Evolutionary conservation across 345 rosid genomes (phyloP), one percentile per base, ranked within the genome.

Genomic region (Erysimum cheiranthoides): DNA sequence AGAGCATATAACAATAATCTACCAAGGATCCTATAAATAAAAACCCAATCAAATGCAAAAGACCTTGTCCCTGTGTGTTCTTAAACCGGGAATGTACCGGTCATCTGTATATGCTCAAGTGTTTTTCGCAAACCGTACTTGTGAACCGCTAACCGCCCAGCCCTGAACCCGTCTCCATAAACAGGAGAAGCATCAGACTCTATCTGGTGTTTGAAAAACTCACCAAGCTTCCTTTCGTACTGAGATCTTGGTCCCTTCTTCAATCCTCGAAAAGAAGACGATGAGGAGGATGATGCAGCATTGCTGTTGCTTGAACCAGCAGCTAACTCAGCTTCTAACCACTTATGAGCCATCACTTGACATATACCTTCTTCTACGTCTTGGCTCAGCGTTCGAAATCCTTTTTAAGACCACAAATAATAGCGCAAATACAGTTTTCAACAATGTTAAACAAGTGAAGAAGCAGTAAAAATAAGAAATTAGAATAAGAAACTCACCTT

Each of bases 321-420:
- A 53, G 69, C 68, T 3, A 92, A 88, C 86, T 91, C 86, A 0
- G 85, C 65, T 49, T 85, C 88, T 54, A 96, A 77, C 99, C 99
- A 96, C 93, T 88, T 83, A 79, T 90, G 97, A 70, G 97, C 99
- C 68, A 96, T 72, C 54, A 96, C 99, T 80, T 93, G 99, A 73
- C 99, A 96, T 70, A 96, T 91, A 10, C 99, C 99, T 82, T 93
- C 99, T 82, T 96, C 98, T 14, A 93, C 94, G 38, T 96, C 96
- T 76, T 90, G 98, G 32, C 86, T 82, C 53, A 88, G 85, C 50
- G 85, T 86, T 31, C 92, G 89, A 77, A 82, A 91, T 57, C 99
- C 99, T 95, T 75, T 70, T 61, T 42, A 45, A 68, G 34, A 66
- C 32, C 68, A 78, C 32, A 39, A 38, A 68, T 75, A 72, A 66